Evolutionary conservation across 148 eudicot genomes (phyloP), one percentile per base, ranked within the genome.

Genomic region (Bassia scoparia): DNA sequence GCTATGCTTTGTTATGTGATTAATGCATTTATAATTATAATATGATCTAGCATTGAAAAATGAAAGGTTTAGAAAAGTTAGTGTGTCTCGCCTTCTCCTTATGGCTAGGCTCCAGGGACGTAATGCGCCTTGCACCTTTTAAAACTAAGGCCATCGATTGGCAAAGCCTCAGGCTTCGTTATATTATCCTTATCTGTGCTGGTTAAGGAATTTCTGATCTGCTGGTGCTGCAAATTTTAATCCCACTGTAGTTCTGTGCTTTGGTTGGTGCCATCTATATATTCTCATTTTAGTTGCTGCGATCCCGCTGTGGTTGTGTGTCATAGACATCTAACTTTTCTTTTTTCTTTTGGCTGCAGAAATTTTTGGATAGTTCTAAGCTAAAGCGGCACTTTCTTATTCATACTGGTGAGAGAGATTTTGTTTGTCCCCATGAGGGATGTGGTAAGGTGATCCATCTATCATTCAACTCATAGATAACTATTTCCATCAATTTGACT

Each of bases 361-460:
- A 94, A 91, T 94, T 94, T 85, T 84, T 94, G 88, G 98, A 91
- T 74, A 94, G 98, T 78, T 94, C 98, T 41, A 94, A 94, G 77
- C 76, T 94, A 72, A 94, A 94, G 83, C 84, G 98, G 81, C 98
- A 94, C 83, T 87, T 85, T 78, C 95, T 94, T 68, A 94, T 88
- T 76, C 98, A 94, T 81, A 94, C 98, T 15, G 97, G 98, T 26
- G 98, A 94, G 82, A 88, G 98, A 86, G 88, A 84, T 69, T 94
- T 89, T 72, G 81, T 89, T 12, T 94, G 98, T 79, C 93, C 97
- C 38, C 87, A 88, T 78, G 97, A 89, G 88, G 98, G 98, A 78
- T 91, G 98, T 84, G 97, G 98, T 50, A 94, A 94, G 98, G 98
- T 94, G 67, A 82, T 81, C 35, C 68, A 31, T 78, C 80, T 73